Percentiles rank a stretch among this genome's conserved stretches.
These are phyloP conservation scores for Didymella segeticola DNA, from an alignment of 2,329 filamentous ascomycete genomes.

Conservation along the genomic window DNA sequence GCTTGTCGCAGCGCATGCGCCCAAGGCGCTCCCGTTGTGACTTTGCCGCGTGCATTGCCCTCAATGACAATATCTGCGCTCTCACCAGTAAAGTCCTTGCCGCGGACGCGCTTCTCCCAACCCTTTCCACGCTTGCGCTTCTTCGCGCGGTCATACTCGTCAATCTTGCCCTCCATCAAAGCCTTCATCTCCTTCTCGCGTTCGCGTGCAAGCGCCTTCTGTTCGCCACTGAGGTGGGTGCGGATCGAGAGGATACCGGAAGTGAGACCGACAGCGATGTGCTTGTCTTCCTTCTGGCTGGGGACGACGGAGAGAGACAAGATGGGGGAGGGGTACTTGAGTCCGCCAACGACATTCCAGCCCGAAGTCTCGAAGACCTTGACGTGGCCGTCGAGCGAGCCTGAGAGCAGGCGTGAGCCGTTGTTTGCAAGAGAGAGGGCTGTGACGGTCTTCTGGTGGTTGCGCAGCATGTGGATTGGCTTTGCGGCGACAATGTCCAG, in stretches of 20 bases:
- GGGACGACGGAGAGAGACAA: conserved; percentile 81
- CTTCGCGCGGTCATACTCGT: conserved; percentile 76
- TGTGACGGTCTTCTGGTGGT: conserved; percentile 98
- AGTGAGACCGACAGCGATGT: conserved; percentile 93
- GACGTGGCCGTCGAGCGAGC: conserved; percentile 91
- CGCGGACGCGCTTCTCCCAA: conserved; percentile 68
- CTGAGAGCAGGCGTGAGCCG: conserved; percentile 81
- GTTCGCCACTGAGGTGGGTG: conserved; percentile 83
- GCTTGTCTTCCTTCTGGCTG: conserved; percentile 78
- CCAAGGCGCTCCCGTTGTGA: conserved; percentile 75
- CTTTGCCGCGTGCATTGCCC: conserved; percentile 68
- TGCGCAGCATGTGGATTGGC: conserved; percentile 83
- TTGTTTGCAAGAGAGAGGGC: conserved; percentile 81
- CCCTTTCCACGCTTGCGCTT: conserved; percentile 67
- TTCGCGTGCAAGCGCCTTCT: conserved; percentile 77
- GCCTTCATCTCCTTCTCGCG: conserved; percentile 86
- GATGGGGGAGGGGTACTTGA: conserved; percentile 92
- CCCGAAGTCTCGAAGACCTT: conserved; percentile 94
- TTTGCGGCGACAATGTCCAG: conserved; percentile 91
- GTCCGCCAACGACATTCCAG: conserved; percentile 95
- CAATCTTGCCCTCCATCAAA: conserved; percentile 77
- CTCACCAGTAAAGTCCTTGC: conserved; percentile 82
- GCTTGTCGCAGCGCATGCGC: conserved; percentile 81
- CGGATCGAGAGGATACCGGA: conserved; percentile 90
- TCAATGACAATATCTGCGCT: conserved; percentile 89